These are phyloP conservation scores for Aspergillus quadricinctus DNA, from an alignment of 2,329 filamentous ascomycete species.

Conservation along the genomic window DNA sequence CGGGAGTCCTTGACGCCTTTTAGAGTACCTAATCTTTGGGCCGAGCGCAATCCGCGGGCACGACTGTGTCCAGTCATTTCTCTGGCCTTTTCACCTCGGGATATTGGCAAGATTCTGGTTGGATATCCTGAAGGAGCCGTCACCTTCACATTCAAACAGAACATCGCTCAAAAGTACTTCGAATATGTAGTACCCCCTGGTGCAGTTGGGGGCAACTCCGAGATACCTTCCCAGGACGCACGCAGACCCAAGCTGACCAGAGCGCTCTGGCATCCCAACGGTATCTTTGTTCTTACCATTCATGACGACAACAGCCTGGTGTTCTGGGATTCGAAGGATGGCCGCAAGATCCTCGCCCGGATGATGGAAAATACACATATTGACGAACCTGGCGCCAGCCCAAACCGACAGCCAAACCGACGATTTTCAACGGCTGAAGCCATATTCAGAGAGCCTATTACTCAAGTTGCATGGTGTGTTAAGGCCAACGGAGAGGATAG, in stretches of 20 bases:
- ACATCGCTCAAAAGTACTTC: conserved; percentile 71
- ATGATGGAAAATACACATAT: conserved; percentile 72
- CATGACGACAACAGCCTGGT: conserved; percentile 90
- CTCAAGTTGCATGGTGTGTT: conserved; percentile 84
- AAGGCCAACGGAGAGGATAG: conserved; percentile 94
- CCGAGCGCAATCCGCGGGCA: conserved; percentile 63
- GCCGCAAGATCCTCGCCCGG: conserved; percentile 74
- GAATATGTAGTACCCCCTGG: conserved; percentile 77
- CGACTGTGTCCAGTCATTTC: conserved; percentile 65
- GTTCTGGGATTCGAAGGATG: conserved; percentile 91
- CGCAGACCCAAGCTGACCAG: conserved; percentile 74
- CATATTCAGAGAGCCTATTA: conserved; percentile 67
- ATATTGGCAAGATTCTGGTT: conserved; percentile 86
- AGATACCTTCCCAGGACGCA: conserved; percentile 56
- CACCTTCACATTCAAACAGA: conserved; percentile 93
- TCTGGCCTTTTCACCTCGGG: conserved; percentile 80
- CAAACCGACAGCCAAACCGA: conserved; percentile 38
- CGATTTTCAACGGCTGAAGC: conserved; percentile 45
- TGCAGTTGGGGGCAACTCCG: conserved; percentile 72
- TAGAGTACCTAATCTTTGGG: conserved; percentile 83
- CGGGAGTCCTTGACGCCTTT: conserved; percentile 71
- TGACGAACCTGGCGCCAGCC: conserved; percentile 57
- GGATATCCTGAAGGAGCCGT: conserved; percentile 87
- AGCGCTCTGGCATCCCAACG: conserved; percentile 90
- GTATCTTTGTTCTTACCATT: conserved; percentile 79